Evolutionary conservation across 2,329 filamentous ascomycete species (phyloP).

Genomic region (Talaromyces verruculosus): DNA sequence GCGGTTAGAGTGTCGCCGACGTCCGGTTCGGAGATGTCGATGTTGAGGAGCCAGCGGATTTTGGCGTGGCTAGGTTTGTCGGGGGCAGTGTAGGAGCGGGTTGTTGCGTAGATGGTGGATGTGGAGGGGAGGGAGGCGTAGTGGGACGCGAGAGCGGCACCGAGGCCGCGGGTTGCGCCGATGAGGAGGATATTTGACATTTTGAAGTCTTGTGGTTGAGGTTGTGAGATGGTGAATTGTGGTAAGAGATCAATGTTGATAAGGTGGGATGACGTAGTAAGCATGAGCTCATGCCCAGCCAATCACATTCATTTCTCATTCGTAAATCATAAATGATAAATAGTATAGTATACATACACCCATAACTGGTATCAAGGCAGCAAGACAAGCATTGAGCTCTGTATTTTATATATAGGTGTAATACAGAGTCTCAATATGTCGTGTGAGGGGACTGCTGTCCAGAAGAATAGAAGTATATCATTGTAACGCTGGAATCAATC

Average conservation of each 20-base stretch:
- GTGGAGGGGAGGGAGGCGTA: conserved; percentile 53
- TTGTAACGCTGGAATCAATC: neutral
- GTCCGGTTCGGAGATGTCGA: conserved; percentile 56
- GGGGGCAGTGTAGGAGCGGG: conserved; percentile 43
- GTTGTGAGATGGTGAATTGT: neutral
- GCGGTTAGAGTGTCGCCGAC: conserved; percentile 52
- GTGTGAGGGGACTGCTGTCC: neutral
- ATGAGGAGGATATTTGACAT: conserved; percentile 58
- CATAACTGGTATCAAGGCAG: neutral
- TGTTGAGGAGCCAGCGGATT: conserved; percentile 54
- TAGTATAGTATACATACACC: neutral
- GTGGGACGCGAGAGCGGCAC: conserved; percentile 59
- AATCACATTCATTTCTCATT: conserved; percentile 7
- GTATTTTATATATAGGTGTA: neutral
- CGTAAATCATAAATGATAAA: neutral
- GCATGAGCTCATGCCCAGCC: conserved; percentile 6
- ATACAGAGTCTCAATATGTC: neutral
- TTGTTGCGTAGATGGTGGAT: conserved; percentile 59
- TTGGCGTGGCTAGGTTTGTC: conserved; percentile 36
- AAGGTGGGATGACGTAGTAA: conserved; percentile 18
- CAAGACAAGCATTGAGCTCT: neutral
- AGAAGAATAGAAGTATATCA: neutral
- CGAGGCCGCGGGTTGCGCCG: conserved; percentile 68
- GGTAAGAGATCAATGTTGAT: neutral
- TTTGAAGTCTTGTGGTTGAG: neutral